Conservation (phyloP, 2,329 filamentous ascomycete species). For the Penicillium verrucosum region DNA sequence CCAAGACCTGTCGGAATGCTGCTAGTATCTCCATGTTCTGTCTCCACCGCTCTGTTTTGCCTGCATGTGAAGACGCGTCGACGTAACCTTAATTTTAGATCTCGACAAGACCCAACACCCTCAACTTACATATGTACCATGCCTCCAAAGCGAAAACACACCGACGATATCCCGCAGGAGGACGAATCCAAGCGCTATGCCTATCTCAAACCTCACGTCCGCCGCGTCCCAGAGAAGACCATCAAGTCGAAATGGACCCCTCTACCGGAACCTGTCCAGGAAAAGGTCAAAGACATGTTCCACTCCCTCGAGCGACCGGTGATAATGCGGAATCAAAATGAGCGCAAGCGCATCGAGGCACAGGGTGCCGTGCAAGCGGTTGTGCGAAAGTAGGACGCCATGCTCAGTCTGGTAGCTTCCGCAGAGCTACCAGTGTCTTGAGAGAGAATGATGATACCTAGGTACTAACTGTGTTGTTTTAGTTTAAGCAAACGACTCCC, state of each 20-base stretch:
- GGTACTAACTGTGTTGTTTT: background rate
- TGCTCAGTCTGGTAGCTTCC: background rate
- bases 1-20: background rate
- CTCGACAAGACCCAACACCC: conserved; percentile 1
- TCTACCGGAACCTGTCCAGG: conserved; percentile 42
- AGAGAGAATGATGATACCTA: background rate
- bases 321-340: conserved; percentile 43
- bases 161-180: conserved; percentile 14
- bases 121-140: conserved; percentile 10
- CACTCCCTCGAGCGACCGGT: conserved; percentile 42
- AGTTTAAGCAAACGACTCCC: conserved; percentile 43
- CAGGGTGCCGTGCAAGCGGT: conserved; percentile 42
- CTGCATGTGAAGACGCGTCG: conserved; percentile 18
- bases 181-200: conserved; percentile 33
- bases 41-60: conserved; percentile 19
- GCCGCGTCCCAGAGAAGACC: conserved; percentile 42
- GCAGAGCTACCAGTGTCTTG: background rate
- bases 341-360: conserved; percentile 42
- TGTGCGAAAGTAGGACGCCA: conserved; percentile 39
- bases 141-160: conserved; percentile 32
- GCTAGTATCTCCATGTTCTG: background rate
- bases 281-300: conserved; percentile 43
- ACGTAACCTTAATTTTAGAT: conserved; percentile 1
- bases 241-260: conserved; percentile 48
- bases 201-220: conserved; percentile 41